phyloP scores from a whole-genome alignment of 768 basidiomycete species.

The Hortiboletus campestris region DNA sequence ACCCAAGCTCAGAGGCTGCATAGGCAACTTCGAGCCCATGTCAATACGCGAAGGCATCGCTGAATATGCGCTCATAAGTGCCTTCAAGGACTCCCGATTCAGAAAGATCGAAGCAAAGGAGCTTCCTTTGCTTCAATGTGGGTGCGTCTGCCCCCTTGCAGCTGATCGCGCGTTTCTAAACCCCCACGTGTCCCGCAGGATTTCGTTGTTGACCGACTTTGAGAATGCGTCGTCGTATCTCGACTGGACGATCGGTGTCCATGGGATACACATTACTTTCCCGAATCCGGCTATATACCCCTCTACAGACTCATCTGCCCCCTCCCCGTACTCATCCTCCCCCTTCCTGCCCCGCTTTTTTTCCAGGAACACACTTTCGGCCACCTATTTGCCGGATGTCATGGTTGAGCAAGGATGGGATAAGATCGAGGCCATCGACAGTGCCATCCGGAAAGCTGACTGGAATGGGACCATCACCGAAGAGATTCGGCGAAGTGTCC shows the following conservation, averaged over 20 bases:
- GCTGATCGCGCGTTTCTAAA: conserved; percentile 1
- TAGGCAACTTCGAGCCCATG: conserved; percentile 86
- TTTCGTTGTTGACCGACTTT: conserved; percentile 93
- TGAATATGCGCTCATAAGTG: conserved; percentile 91
- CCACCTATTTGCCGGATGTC: conserved; percentile 93
- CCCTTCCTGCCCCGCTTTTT: conserved; percentile 52
- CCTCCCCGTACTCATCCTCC: conserved; percentile 71
- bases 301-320: conserved; percentile 47
- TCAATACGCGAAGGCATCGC: conserved; percentile 71
- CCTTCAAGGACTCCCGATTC: conserved; percentile 87
- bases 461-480: conserved; percentile 83
- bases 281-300: conserved; percentile 68
- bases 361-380: conserved; percentile 64
- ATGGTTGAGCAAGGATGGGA: conserved; percentile 94
- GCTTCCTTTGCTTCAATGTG: conserved; percentile 79
- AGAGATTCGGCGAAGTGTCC: conserved; percentile 71
- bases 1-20: conserved; percentile 83
- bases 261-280: conserved; percentile 90
- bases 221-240: conserved; percentile 81
- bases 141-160: conserved; percentile 48
- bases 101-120: conserved; percentile 74
- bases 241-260: conserved; percentile 90
- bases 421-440: conserved; percentile 84
- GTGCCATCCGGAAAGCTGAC: conserved; percentile 91
- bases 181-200: conserved; percentile 41